Conservation (phyloP, 2,329 filamentous ascomycete genomes). For the Alternaria postmessia region DNA sequence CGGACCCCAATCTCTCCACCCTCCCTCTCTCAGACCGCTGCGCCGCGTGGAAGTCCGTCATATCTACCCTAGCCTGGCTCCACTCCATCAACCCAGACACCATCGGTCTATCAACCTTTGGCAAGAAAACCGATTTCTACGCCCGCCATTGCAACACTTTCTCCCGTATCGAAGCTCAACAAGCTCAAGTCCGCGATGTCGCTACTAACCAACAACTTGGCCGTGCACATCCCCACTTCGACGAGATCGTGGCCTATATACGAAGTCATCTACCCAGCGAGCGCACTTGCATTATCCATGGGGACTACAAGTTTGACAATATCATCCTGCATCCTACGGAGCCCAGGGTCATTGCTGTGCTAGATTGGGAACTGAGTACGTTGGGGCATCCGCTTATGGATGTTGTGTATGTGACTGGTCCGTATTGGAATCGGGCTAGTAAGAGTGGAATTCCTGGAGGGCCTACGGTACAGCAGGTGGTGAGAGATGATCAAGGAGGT, state of each 20-base stretch:
- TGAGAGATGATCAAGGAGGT: slow-evolving; percentile 51
- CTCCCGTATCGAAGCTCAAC: slow-evolving; percentile 76
- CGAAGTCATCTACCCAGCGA: slow-evolving; percentile 71
- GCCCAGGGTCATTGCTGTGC: slow-evolving; percentile 84
- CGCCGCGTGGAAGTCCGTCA: slow-evolving; percentile 58
- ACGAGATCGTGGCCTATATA: slow-evolving; percentile 81
- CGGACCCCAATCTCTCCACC: slow-evolving; percentile 80
- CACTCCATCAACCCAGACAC: slow-evolving; percentile 74
- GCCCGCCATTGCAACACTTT: slow-evolving; percentile 85
- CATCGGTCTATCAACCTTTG: slow-evolving; percentile 76
- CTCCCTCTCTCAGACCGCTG: slow-evolving; percentile 70
- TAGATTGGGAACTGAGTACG: slow-evolving; percentile 98
- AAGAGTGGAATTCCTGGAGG: slow-evolving; percentile 39
- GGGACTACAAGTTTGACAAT: slow-evolving; percentile 84
- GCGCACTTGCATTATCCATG: slow-evolving; percentile 82
- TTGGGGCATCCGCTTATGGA: slow-evolving; percentile 93
- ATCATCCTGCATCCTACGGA: slow-evolving; percentile 80
- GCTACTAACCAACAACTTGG: slow-evolving; percentile 71
- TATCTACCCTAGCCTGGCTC: slow-evolving; percentile 81
- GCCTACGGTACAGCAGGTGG: slow-evolving; percentile 41
- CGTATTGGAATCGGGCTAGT: slow-evolving; percentile 53
- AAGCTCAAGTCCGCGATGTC: slow-evolving; percentile 75
- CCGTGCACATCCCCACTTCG: slow-evolving; percentile 79
- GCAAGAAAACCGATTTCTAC: slow-evolving; percentile 80
- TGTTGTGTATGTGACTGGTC: slow-evolving; percentile 76